Evolutionary conservation across 495 filamentous ascomycete genomes (phyloP).

Genomic region (Chlorociboria aeruginascens): DNA sequence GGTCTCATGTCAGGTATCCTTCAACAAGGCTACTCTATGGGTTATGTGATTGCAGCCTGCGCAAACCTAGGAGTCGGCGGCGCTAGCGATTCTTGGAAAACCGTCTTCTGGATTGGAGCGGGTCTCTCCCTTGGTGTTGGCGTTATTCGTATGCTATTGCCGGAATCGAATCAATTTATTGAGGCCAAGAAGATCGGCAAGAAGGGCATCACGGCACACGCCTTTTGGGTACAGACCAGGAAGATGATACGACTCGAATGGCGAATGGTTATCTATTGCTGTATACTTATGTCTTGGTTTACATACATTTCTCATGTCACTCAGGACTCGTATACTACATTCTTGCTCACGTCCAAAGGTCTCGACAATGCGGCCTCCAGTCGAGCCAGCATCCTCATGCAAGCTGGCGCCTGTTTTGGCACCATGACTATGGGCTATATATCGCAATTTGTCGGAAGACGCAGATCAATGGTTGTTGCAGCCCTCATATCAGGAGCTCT

Average conservation of each 20-base stretch:
- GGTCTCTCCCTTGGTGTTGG: neutral
- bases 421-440: slow-evolving; percentile 61
- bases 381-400: slow-evolving; percentile 51
- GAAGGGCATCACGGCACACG: slow-evolving; percentile 32
- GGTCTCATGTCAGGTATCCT: slow-evolving; percentile 64
- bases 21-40: slow-evolving; percentile 67
- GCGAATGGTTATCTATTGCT: slow-evolving; percentile 57
- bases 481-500: slow-evolving; percentile 44
- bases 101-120: neutral
- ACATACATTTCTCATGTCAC: slow-evolving; percentile 18
- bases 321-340: slow-evolving; percentile 61
- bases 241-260: slow-evolving; percentile 54
- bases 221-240: slow-evolving; percentile 51
- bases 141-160: slow-evolving; percentile 11
- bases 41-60: slow-evolving; percentile 62
- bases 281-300: slow-evolving; percentile 63
- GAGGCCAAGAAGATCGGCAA: slow-evolving; percentile 45
- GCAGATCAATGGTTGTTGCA: slow-evolving; percentile 49
- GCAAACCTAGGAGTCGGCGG: slow-evolving; percentile 37
- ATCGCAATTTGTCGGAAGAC: slow-evolving; percentile 60
- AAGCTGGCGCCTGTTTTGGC: slow-evolving; percentile 60
- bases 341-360: slow-evolving; percentile 56
- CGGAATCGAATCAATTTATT: slow-evolving; percentile 59
- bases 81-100: slow-evolving; percentile 6
- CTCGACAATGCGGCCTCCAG: slow-evolving; percentile 46